phyloP scores from a whole-genome alignment of 208 protist species.

The Tetramitus jugosus region DNA sequence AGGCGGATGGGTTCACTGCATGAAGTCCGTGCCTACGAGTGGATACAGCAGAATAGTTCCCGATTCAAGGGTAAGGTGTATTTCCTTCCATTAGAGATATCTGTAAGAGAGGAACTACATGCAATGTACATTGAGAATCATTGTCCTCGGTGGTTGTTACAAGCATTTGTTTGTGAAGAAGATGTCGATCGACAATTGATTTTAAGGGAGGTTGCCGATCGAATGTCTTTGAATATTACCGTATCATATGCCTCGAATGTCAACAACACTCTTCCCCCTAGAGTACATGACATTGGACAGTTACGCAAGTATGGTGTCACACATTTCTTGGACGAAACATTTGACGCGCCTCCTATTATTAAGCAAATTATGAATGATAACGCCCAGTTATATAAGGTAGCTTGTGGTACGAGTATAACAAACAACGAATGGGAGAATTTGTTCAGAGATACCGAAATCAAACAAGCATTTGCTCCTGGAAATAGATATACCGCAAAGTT shows the following conservation, averaged over 20 bases:
- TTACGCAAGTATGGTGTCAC: background rate
- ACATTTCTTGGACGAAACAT: slow-evolving; percentile 10
- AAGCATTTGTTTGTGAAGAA: background rate
- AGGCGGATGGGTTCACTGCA: too few relatives aligned
- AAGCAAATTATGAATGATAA: slow-evolving; percentile 1
- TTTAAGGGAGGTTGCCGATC: background rate
- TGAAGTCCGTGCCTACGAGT: too few relatives aligned
- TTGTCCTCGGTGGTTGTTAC: background rate
- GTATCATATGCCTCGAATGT: background rate
- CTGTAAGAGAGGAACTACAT: background rate
- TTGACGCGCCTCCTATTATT: slow-evolving; percentile 17
- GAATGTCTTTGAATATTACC: background rate
- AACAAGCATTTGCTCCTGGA: background rate
- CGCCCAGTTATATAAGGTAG: background rate
- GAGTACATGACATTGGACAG: background rate
- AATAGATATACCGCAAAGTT: background rate
- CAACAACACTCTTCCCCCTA: background rate
- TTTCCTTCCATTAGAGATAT: background rate
- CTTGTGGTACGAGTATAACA: background rate
- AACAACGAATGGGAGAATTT: background rate
- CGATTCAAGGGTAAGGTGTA: background rate
- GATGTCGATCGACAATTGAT: background rate
- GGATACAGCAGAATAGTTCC: background rate
- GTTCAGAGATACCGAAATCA: background rate
- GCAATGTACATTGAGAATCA: slow-evolving; percentile 4